phyloP scores from a whole-genome alignment of 139 green algal genomes.

The Chlorella vulgaris region DNA sequence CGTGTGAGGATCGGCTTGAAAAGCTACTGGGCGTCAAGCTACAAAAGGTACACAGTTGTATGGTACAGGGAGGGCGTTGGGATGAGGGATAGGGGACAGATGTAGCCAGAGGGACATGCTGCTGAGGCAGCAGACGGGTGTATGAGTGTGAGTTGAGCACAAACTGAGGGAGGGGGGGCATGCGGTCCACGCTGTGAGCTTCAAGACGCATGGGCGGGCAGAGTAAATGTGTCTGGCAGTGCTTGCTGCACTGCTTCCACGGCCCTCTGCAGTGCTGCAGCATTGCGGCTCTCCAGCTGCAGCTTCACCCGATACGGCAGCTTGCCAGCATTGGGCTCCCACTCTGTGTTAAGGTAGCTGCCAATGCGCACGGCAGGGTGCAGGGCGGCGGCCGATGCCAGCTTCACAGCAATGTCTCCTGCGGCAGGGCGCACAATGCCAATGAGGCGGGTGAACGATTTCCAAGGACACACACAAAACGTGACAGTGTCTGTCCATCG shows the following conservation, averaged over 20 bases:
- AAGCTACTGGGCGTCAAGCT: too few species aligned
- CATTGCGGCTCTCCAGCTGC: conserved; percentile 37
- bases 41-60: too few species aligned
- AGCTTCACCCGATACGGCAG: conserved; percentile 34
- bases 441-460: too few species aligned
- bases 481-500: too few species aligned
- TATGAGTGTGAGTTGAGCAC: not conserved
- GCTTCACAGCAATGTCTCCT: conserved; percentile 21
- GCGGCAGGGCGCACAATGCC: too few species aligned
- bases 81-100: too few species aligned
- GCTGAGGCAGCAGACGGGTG: too few species aligned
- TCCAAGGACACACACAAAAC: too few species aligned
- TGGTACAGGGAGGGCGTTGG: too few species aligned
- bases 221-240: conserved; percentile 13
- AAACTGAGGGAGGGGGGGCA: not conserved
- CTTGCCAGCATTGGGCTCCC: not conserved
- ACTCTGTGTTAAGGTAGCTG: conserved; percentile 48
- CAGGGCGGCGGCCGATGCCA: not conserved
- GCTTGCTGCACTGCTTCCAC: conserved; percentile 14
- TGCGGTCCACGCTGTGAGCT: not conserved
- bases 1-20: too few species aligned
- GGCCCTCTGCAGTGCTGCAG: conserved; percentile 13
- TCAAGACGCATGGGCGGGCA: not conserved
- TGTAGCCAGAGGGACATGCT: too few species aligned
- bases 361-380: conserved; percentile 55